Base-by-base conservation (phyloP, 352 stramenopile genomes). In the Phytophthora ramorum region DNA sequence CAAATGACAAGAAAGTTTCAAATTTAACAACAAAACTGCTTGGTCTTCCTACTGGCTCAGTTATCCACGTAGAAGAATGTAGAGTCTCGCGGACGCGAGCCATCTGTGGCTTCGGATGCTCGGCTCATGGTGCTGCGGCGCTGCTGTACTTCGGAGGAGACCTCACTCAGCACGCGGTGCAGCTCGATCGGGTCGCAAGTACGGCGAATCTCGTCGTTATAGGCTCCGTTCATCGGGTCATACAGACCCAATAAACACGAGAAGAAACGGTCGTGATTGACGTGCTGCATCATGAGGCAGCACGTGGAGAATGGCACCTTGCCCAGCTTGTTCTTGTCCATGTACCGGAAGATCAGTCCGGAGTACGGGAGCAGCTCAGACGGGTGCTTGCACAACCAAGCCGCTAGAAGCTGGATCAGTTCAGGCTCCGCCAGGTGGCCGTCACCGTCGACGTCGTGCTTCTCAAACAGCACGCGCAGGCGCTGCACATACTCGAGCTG, bases 231-330 rank as follows among this genome's bases (percentile, higher is more conserved):
- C 32, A 93, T 48, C 13, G 83, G 81, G 63, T 96, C 88, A 71
- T 96, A 96, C 13, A 96, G 71, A 2, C 88, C 88, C 32, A 96
- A 57, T 13, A 96, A 58, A 59, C 85, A 93, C 26, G 86, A 94
- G 63, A 96, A 93, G 69, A 96, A 96, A 2, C 88, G 88, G 58
- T 96, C 88, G 61, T 94, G 88, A 67, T 96, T 91, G 43, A 94
- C 88, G 53, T 96, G 88, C 63, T 94, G 85, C 45, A 96, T 85
- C 81, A 96, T 93, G 20, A 96, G 74, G 48, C 85, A 96, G 58
- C 85, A 93, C 19, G 88, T 94, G 32, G 88, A 81, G 40, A 96
- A 96, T 3, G 84, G 85, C 35, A 96, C 82, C 19, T 85, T 81
- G 38, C 88, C 88, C 19, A 96, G 51, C 14, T 83, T 75, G 59